Conservation (phyloP, 2,329 filamentous ascomycete species). For the Lojkania enalia region DNA sequence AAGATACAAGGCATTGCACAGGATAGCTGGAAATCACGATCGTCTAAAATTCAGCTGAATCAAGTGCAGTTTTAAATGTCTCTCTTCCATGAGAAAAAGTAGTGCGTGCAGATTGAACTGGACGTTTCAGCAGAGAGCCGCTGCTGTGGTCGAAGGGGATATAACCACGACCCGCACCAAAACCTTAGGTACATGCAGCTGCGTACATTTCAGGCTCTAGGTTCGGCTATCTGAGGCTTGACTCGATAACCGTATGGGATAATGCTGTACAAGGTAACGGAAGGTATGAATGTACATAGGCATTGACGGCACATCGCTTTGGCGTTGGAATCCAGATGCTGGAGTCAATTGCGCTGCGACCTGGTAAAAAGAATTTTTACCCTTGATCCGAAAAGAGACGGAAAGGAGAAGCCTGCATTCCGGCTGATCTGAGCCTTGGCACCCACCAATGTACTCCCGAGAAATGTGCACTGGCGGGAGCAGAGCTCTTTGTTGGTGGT, state of each 20-base stretch:
- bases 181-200: not conserved
- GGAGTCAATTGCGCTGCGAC: slow-evolving; percentile 10
- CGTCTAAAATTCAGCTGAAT: slow-evolving; percentile 21
- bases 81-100: slow-evolving; percentile 7
- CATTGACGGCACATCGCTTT: slow-evolving; percentile 26
- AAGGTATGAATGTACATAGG: slow-evolving; percentile 14
- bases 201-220: slow-evolving; percentile 3
- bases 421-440: slow-evolving; percentile 45
- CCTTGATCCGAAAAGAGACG: slow-evolving; percentile 9
- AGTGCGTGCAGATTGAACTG: slow-evolving; percentile 10
- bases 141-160: slow-evolving; percentile 14
- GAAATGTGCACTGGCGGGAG: slow-evolving; percentile 34
- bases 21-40: slow-evolving; percentile 26
- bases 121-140: not conserved
- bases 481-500: slow-evolving; percentile 28
- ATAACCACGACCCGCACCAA: slow-evolving; percentile 22
- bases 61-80: slow-evolving; percentile 12
- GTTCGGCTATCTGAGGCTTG: slow-evolving; percentile 14
- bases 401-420: slow-evolving; percentile 16
- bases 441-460: slow-evolving; percentile 17
- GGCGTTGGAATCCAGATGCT: slow-evolving; percentile 17
- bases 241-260: slow-evolving; percentile 9
- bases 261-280: slow-evolving; percentile 11
- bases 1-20: slow-evolving; percentile 19
- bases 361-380: slow-evolving; percentile 7